Conservation (phyloP, 805 yeast genomes). For the Brettanomyces sp. region DNA sequence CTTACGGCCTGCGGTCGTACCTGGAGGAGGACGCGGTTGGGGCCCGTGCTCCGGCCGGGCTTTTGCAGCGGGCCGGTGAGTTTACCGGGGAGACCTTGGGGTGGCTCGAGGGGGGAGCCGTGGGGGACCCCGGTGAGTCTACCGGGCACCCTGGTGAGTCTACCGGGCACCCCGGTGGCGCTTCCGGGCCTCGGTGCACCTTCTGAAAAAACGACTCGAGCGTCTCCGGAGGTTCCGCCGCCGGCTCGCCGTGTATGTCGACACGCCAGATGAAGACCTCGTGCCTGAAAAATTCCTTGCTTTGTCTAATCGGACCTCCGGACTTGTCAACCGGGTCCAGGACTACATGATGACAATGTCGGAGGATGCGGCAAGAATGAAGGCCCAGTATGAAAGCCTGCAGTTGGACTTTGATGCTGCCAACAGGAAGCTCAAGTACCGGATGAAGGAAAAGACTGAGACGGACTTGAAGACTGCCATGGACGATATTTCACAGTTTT, state of each 20-base stretch:
- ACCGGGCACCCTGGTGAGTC: no score
- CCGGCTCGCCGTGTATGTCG: slow-evolving; percentile 29
- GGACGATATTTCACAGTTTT: slow-evolving; percentile 17
- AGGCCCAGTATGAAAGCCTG: slow-evolving; percentile 32
- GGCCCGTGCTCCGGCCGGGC: slow-evolving; percentile 30
- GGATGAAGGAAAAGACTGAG: slow-evolving; percentile 19
- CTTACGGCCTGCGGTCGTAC: slow-evolving; percentile 58
- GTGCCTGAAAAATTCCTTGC: slow-evolving; percentile 34
- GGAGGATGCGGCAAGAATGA: slow-evolving; percentile 33
- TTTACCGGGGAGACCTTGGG: slow-evolving; percentile 46
- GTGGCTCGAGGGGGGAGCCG: slow-evolving; percentile 63
- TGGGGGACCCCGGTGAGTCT: no score
- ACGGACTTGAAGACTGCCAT: slow-evolving; percentile 20
- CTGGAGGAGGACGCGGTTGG: slow-evolving; percentile 46
- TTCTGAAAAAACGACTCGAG: slow-evolving; percentile 27
- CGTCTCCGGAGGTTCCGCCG: slow-evolving; percentile 19
- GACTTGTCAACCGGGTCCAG: slow-evolving; percentile 33
- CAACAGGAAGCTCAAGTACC: slow-evolving; percentile 32
- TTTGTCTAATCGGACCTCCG: slow-evolving; percentile 34
- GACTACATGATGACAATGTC: slow-evolving; percentile 35
- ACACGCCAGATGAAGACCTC: slow-evolving; percentile 37
- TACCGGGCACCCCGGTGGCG: no score
- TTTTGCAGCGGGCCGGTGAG: slow-evolving; percentile 27
- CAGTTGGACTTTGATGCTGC: slow-evolving; percentile 46
- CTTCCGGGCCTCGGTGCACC: no score